phyloP scores from a whole-genome alignment of 176 grass and related monocot species.

The Musa itinerans region DNA sequence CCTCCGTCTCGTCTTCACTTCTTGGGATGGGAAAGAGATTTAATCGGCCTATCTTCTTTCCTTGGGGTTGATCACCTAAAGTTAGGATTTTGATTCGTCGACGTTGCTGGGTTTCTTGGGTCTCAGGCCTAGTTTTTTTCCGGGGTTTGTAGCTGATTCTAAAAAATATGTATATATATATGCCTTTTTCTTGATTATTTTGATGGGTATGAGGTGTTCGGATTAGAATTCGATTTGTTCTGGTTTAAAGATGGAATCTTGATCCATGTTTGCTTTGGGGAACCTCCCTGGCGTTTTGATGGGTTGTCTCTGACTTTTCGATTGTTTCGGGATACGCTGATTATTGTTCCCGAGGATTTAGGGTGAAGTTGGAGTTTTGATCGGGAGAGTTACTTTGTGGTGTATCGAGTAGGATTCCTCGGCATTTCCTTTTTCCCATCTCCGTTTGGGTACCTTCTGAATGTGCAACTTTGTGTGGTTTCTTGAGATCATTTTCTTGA shows the following conservation, averaged over 20 bases:
- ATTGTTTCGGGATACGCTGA: too few species aligned
- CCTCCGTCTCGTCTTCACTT: background rate
- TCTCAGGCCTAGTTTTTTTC: background rate
- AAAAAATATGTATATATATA: background rate
- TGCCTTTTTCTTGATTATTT: background rate
- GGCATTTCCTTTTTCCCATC: background rate
- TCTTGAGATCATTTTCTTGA: constrained; percentile 35
- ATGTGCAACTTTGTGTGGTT: constrained; percentile 57
- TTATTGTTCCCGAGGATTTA: background rate
- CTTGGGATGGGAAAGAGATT: background rate
- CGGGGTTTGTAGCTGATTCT: background rate
- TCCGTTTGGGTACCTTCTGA: background rate
- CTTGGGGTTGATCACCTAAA: background rate
- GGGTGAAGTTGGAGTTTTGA: background rate
- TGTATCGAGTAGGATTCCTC: constrained; percentile 1
- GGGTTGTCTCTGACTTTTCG: too few species aligned
- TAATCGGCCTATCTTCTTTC: background rate
- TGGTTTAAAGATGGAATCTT: constrained; percentile 4
- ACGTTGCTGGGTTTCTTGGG: background rate
- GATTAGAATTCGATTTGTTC: background rate
- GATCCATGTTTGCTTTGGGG: background rate
- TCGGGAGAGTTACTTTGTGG: constrained; percentile 1
- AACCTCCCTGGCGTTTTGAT: too few species aligned
- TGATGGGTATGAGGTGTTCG: background rate
- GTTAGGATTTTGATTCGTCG: background rate